Conservation (phyloP, 257 asterid species). For the Paulownia fortunei region DNA sequence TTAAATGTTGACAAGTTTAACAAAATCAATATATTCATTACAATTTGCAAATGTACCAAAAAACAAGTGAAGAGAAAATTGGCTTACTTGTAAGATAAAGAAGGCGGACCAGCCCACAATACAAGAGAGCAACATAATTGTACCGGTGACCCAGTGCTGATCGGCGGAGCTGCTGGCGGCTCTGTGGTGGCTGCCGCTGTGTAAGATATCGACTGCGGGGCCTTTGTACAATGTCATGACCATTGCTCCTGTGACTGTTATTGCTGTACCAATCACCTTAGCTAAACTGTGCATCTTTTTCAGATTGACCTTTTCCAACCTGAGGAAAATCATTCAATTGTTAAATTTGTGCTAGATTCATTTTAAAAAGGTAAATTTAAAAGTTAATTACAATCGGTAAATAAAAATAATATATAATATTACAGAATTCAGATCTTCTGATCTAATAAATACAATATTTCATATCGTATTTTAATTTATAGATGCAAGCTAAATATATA, state of each 20-base stretch:
- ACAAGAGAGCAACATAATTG: slow-evolving; percentile 61
- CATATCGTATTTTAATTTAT: too few relatives aligned
- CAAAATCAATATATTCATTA: neutral
- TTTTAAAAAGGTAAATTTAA: neutral
- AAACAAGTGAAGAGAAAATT: neutral
- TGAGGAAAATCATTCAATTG: neutral
- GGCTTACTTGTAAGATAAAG: slow-evolving; percentile 80
- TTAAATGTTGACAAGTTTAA: too few relatives aligned
- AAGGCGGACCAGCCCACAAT: slow-evolving; percentile 89
- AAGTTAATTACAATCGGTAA: too few relatives aligned
- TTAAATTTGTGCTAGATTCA: neutral
- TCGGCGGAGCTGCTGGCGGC: slow-evolving; percentile 37
- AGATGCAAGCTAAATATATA: too few relatives aligned
- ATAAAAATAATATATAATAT: too few relatives aligned
- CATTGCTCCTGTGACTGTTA: slow-evolving; percentile 81
- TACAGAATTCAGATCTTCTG: too few relatives aligned
- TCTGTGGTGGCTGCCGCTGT: slow-evolving; percentile 40
- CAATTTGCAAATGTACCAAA: neutral
- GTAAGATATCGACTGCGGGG: slow-evolving; percentile 62
- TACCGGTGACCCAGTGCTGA: slow-evolving; percentile 83
- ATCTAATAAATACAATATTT: too few relatives aligned
- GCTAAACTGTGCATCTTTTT: slow-evolving; percentile 57
- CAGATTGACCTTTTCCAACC: slow-evolving; percentile 74
- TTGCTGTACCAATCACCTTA: slow-evolving; percentile 69
- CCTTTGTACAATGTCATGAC: slow-evolving; percentile 83